Evolutionary conservation across 768 basidiomycete species (phyloP).

Genomic region (Bullera alba): DNA sequence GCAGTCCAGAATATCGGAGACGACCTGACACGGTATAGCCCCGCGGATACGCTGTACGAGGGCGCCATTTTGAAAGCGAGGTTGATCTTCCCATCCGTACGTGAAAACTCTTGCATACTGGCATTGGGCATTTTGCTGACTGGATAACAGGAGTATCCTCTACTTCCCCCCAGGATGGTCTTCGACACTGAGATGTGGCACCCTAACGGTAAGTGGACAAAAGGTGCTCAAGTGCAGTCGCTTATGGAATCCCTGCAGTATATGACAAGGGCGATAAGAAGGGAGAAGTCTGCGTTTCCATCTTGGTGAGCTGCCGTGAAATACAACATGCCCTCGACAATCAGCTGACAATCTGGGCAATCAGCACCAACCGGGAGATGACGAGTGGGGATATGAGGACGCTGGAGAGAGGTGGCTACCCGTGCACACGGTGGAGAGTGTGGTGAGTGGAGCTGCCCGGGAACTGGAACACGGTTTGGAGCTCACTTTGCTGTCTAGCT

Average conservation of each 20-base stretch:
- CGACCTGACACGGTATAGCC: constrained; percentile 33
- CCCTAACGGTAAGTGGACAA: constrained; percentile 46
- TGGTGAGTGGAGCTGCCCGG: constrained; percentile 53
- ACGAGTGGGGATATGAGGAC: constrained; percentile 90
- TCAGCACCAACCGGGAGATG: constrained; percentile 90
- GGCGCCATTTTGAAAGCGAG: constrained; percentile 93
- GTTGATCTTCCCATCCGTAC: constrained; percentile 80
- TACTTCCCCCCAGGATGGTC: constrained; percentile 84
- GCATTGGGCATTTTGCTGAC: not conserved
- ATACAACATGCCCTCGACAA: not conserved
- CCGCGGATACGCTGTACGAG: constrained; percentile 89
- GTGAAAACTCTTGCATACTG: constrained; percentile 37
- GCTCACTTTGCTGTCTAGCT: constrained; percentile 53
- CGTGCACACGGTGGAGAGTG: constrained; percentile 92
- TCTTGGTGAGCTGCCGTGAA: constrained; percentile 45
- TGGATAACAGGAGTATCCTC: constrained; percentile 62
- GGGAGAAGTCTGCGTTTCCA: constrained; percentile 50
- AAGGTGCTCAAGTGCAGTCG: not conserved
- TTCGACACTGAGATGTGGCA: constrained; percentile 51
- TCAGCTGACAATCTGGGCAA: not conserved
- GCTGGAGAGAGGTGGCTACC: constrained; percentile 97
- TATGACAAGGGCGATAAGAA: constrained; percentile 48
- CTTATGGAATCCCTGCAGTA: constrained; percentile 28
- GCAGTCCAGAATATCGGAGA: not conserved
- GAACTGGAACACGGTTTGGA: not conserved